Evolutionary conservation across 2,329 filamentous ascomycete genomes (phyloP), one percentile per base, ranked within the genome.

Genomic region (Ophiosphaerella korrae): DNA sequence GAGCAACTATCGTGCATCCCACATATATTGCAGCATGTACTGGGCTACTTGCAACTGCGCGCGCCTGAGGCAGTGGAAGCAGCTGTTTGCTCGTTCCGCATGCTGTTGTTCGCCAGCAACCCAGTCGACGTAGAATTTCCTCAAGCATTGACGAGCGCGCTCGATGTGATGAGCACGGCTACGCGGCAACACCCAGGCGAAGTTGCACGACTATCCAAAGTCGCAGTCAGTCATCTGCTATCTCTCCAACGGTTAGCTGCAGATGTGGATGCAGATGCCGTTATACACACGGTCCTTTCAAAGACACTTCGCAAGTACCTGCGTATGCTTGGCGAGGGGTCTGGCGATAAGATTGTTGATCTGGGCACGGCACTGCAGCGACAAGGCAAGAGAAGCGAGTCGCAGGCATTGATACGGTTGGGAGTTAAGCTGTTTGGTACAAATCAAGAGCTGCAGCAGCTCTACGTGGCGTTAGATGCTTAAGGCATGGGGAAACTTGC

Each of bases 21-120:
- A 9, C 86, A 77, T 64, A 84, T 97, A 35, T 76, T 92, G 34
- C 82, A 88, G 56, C 89, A 95, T 71, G 87, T 96, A 41, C 74
- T 94, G 36, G 80, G 84, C 40, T 77, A 78, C 35, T 82, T 96
- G 76, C 76, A 80, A 36, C 75, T 83, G 56, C 72, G 78, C 31
- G 84, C 83, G 57, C 84, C 89, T 2, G 77, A 80, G 38, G 46
- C 64, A 4, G 63, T 70, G 8, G 80, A 84, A 46, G 87, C 88
- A 0, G 83, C 83, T 71, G 86, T 84, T 67, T 93, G 89, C 75
- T 82, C 86, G 64, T 84, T 93, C 60, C 86, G 83, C 64, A 82
- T 88, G 62, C 85, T 89, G 4, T 78, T 95, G 2, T 77, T 89
- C 42, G 87, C 86, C 16, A 73, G 92, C 13, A 80, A 82, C 23